Percentiles rank a stretch among this genome's conserved stretches.
These are phyloP conservation scores for Amaranthus tricolor DNA, from an alignment of 179 eudicot genomes.

Conservation along the genomic window DNA sequence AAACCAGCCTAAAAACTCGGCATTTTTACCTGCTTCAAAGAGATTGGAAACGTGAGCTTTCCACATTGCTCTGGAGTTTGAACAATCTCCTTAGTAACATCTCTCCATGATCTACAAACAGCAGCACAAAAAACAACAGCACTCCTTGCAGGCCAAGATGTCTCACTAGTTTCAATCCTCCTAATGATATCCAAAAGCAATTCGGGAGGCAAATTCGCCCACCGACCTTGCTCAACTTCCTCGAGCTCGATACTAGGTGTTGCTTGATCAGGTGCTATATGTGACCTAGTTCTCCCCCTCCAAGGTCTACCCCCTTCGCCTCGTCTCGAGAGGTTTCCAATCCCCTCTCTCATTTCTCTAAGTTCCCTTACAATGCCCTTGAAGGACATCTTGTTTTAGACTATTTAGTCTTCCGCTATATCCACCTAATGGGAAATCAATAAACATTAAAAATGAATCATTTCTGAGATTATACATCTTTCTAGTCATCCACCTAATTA, in stretches of 20 bases:
- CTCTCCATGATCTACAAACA: constrained; percentile 91
- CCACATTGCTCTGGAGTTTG: constrained; percentile 92
- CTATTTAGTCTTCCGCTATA: not conserved
- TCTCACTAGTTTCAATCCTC: constrained; percentile 79
- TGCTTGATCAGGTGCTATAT: constrained; percentile 77
- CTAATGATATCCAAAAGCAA: constrained; percentile 80
- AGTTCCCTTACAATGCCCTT: constrained; percentile 69
- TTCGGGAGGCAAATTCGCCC: constrained; percentile 90
- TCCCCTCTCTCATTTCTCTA: constrained; percentile 73
- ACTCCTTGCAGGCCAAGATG: constrained; percentile 84
- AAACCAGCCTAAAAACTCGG: not conserved
- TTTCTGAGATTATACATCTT: not conserved
- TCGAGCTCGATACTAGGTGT: constrained; percentile 21
- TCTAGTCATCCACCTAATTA: not conserved
- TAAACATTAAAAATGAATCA: constrained; percentile 2
- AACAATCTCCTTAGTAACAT: constrained; percentile 83
- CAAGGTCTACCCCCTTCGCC: constrained; percentile 58
- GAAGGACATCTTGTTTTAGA: constrained; percentile 54
- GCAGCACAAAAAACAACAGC: constrained; percentile 79
- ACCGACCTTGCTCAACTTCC: constrained; percentile 64
- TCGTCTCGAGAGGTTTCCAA: constrained; percentile 66
- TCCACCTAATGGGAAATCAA: constrained; percentile 6
- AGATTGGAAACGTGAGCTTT: constrained; percentile 85
- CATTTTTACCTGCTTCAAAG: constrained; percentile 70
- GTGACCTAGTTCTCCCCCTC: constrained; percentile 67